Conservation (phyloP, 176 grass and related monocot species). For the Saccharum spontaneum region DNA sequence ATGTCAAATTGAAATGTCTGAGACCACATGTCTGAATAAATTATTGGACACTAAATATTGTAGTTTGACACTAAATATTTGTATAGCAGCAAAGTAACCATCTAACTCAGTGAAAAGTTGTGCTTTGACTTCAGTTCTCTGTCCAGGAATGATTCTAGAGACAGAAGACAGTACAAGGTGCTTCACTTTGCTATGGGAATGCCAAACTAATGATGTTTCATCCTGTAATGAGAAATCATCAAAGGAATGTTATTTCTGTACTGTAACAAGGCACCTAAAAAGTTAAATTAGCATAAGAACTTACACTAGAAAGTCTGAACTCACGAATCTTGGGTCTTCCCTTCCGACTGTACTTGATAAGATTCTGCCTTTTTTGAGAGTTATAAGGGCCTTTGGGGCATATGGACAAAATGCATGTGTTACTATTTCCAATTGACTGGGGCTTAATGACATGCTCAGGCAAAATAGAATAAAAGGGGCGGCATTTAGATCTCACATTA, state of each 20-base stretch:
- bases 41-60: not conserved
- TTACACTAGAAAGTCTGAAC: conserved; percentile 73
- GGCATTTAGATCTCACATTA: conserved; percentile 39
- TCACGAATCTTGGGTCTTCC: conserved; percentile 68
- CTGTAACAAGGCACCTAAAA: not conserved
- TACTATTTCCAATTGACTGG: not conserved
- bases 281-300: conserved; percentile 28
- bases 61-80: not conserved
- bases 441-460: not conserved
- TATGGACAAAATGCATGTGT: not conserved
- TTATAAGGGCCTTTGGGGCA: conserved; percentile 48
- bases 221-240: conserved; percentile 52
- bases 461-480: not conserved
- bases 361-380: conserved; percentile 58
- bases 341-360: conserved; percentile 71
- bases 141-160: conserved; percentile 76
- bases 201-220: conserved; percentile 71
- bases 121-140: conserved; percentile 73
- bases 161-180: conserved; percentile 64
- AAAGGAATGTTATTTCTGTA: not conserved
- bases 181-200: conserved; percentile 79
- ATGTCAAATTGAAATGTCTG: conserved; percentile 14
- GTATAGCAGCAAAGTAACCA: conserved; percentile 17
- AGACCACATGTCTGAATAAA: not conserved
- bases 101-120: not conserved